Evolutionary conservation across 2,329 filamentous ascomycete species (phyloP).

Genomic region (Mollisiaceae sp.): DNA sequence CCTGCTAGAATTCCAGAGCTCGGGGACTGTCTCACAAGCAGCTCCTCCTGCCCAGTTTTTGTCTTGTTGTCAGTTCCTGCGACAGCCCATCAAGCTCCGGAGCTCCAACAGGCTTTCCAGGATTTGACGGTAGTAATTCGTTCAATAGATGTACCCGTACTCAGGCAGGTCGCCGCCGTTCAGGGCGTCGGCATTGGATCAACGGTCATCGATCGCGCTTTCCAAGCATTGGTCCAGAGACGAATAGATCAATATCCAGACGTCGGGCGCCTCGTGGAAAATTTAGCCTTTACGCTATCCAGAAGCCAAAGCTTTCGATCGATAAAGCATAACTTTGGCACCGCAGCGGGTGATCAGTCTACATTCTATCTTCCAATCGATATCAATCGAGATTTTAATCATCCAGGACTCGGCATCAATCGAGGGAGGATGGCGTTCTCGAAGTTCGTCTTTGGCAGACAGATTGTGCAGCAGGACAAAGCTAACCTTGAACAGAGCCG

Average conservation of each 20-base stretch:
- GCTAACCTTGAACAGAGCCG: neutral
- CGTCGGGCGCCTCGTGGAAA: neutral
- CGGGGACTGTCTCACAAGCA: too few relatives aligned
- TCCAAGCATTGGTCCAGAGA: conserved; percentile 6
- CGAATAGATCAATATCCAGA: conserved; percentile 6
- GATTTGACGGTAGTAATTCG: too few relatives aligned
- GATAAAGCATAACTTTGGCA: conserved; percentile 8
- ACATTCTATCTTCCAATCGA: conserved; percentile 1
- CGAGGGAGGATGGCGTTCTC: conserved; percentile 5
- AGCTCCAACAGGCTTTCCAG: too few relatives aligned
- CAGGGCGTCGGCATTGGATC: conserved; percentile 53
- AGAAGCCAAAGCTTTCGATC: conserved; percentile 9
- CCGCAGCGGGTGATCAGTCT: neutral
- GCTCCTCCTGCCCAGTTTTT: too few relatives aligned
- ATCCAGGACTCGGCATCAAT: conserved; percentile 3
- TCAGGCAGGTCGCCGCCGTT: conserved; percentile 47
- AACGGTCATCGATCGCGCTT: conserved; percentile 48
- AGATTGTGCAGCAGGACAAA: neutral
- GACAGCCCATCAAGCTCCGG: too few relatives aligned
- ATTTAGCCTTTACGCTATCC: conserved; percentile 1
- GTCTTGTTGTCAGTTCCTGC: too few relatives aligned
- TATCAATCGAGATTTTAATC: neutral
- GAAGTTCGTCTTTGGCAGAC: neutral
- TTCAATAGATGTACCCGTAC: conserved; percentile 31
- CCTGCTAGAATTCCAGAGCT: too few relatives aligned